A percentile compares a stretch with the other conserved stretches of the same genome.
Evolutionary conservation across 148 eudicot genomes (phyloP).

Genomic region (Rhododendron ovatum): DNA sequence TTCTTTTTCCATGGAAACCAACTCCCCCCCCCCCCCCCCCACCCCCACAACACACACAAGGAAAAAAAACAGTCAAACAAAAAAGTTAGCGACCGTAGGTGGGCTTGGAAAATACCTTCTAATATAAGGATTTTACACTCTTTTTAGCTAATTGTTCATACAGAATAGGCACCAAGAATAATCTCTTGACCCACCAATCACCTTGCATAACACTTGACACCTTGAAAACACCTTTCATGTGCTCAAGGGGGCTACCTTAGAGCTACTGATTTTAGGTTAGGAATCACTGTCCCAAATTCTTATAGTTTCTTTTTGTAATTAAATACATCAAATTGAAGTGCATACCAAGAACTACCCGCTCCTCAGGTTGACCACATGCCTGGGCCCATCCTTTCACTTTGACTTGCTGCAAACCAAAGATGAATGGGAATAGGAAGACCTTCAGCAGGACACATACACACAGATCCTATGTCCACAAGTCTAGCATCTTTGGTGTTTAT

Average conservation of each 20-base stretch:
- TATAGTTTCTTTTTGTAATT: neutral
- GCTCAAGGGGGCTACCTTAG: neutral
- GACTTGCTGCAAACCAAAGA: neutral
- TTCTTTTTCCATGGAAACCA: neutral
- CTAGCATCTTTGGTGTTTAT: neutral
- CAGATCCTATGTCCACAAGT: neutral
- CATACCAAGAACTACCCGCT: neutral
- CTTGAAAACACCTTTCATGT: neutral
- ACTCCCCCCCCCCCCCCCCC: too few relatives aligned
- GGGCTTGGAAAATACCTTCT: neutral
- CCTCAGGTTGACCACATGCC: neutral
- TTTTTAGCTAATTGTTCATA: neutral
- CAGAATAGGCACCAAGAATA: neutral
- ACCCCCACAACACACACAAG: too few relatives aligned
- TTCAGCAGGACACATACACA: neutral
- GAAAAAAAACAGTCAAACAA: neutral
- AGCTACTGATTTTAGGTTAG: neutral
- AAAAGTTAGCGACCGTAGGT: neutral
- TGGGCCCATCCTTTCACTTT: neutral
- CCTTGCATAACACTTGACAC: neutral
- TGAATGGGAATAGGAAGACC: neutral
- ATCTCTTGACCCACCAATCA: neutral
- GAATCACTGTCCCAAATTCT: neutral
- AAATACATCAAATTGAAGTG: neutral
- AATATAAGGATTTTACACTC: neutral